Conservation (phyloP, 805 yeast genomes). For the Starmerella bombicola region DNA sequence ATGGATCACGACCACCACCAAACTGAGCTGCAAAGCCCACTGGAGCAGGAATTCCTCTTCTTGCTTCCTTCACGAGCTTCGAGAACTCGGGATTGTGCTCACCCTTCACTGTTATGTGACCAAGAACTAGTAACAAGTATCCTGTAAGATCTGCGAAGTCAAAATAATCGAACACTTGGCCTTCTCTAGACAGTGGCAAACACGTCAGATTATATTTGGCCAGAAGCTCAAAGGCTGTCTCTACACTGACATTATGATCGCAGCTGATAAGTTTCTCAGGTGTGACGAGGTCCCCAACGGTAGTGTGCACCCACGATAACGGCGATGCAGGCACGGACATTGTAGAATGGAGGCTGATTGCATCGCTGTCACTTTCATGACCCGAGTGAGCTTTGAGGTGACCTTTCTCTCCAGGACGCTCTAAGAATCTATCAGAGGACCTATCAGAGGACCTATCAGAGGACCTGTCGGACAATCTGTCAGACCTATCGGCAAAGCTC, state of each 20-base stretch:
- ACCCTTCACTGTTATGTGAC: constrained; percentile 39
- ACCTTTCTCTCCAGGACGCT: neutral
- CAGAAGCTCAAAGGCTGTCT: constrained; percentile 74
- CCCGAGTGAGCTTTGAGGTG: neutral
- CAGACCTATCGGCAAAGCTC: neutral
- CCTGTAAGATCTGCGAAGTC: constrained; percentile 88
- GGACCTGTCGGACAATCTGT: no score
- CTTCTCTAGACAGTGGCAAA: constrained; percentile 47
- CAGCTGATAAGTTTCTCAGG: constrained; percentile 62
- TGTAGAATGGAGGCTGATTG: constrained; percentile 15
- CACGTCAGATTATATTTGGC: constrained; percentile 65
- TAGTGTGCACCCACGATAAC: constrained; percentile 30
- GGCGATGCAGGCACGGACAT: constrained; percentile 8
- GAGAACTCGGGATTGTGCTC: constrained; percentile 30
- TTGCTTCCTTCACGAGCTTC: constrained; percentile 46
- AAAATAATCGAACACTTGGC: constrained; percentile 42
- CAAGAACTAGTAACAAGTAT: constrained; percentile 69
- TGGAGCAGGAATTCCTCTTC: constrained; percentile 79
- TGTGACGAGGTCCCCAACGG: constrained; percentile 62
- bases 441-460: constrained; percentile 1
- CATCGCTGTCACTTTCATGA: constrained; percentile 20
- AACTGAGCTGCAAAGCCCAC: constrained; percentile 76
- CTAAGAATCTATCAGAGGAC: neutral
- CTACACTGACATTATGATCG: constrained; percentile 58
- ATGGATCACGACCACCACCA: constrained; percentile 71